A percentile compares a stretch with the other conserved stretches of the same genome.
Evolutionary conservation across 2,329 filamentous ascomycete genomes (phyloP).

Genomic region (Calonectria hongkongensis): DNA sequence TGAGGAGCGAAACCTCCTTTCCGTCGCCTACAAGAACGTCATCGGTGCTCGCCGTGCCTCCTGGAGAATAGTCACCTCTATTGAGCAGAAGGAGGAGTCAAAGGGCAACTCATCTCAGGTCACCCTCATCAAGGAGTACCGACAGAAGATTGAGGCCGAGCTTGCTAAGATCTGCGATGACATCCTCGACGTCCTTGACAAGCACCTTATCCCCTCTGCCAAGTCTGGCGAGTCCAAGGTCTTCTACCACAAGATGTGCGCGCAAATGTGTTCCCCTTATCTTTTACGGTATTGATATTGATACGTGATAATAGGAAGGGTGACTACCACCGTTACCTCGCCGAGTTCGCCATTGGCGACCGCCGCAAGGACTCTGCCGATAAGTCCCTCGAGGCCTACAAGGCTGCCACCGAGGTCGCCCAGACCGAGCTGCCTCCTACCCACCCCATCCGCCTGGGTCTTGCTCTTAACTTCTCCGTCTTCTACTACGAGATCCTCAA

Average conservation of each 20-base stretch:
- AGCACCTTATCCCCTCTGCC: constrained; percentile 95
- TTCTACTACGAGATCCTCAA: constrained; percentile 99
- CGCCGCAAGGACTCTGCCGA: constrained; percentile 93
- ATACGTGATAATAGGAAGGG: constrained; percentile 82
- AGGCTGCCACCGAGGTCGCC: constrained; percentile 98
- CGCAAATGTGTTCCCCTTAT: constrained; percentile 29
- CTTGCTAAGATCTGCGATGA: constrained; percentile 99
- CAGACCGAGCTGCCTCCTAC: constrained; percentile 98
- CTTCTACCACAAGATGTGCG: constrained; percentile 99
- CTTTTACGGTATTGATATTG: constrained; percentile 10
- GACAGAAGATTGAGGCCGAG: constrained; percentile 98
- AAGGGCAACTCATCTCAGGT: constrained; percentile 98
- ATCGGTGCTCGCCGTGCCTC: constrained; percentile 98
- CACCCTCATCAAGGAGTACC: constrained; percentile 95
- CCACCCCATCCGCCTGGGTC: constrained; percentile 97
- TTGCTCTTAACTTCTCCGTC: constrained; percentile 99
- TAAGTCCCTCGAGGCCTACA: constrained; percentile 95
- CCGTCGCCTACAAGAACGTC: constrained; percentile 99
- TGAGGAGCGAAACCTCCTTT: constrained; percentile 99
- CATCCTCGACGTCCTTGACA: constrained; percentile 94
- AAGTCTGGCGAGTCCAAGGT: constrained; percentile 99
- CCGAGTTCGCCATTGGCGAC: constrained; percentile 94
- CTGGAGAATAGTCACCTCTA: constrained; percentile 99
- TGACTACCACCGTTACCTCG: constrained; percentile 96
- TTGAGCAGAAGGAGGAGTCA: constrained; percentile 99